Evolutionary conservation across 2,329 filamentous ascomycete species (phyloP), one percentile per base, ranked within the genome.

Genomic region (Tolypocladium sp.): DNA sequence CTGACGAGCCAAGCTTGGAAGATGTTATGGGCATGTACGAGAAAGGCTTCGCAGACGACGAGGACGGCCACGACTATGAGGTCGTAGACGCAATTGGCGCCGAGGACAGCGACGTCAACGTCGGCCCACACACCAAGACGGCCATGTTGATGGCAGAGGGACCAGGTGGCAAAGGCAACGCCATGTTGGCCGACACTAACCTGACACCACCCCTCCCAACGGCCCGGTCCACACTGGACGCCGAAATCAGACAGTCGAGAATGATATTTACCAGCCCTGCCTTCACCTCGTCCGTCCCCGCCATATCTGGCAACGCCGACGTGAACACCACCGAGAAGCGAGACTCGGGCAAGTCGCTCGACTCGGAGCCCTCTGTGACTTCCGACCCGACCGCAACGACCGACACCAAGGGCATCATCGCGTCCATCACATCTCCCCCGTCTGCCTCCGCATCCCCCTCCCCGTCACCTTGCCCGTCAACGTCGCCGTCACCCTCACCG

Each of bases 11-110:
- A 58, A 86, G 83, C 66, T 76, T 88, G 38, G 84, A 87, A 65
- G 84, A 88, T 75, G 81, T 91, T 58, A 87, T 90, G 73, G 85
- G 82, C 68, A 86, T 87, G 77, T 89, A 88, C 70, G 85, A 86
- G 68, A 78, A 80, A 63, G 85, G 84, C 15, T 88, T 88, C 66
- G 73, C 72, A 62, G 75, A 77, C 64, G 76, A 76, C 65, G 72
- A 51, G 46, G 27, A 52, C 17, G 20, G 55, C 33, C 17, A 46
- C 58, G 46, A 58, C 35, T 17, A 38, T 35, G 51, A 59, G 30
- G 51, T 57, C 46, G 49, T 13, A n/a, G 49, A 35, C 49, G 49
- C 49, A 13, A 44, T 51, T 51, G 57, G 55, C 53, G 53, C 57
- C 55, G 17, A 52, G 10, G 46, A 57, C 35, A 20, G 38, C 38